These are phyloP conservation scores for Metschnikowia amazonensis DNA, from an alignment of 805 yeast genomes.

Conservation along the genomic window DNA sequence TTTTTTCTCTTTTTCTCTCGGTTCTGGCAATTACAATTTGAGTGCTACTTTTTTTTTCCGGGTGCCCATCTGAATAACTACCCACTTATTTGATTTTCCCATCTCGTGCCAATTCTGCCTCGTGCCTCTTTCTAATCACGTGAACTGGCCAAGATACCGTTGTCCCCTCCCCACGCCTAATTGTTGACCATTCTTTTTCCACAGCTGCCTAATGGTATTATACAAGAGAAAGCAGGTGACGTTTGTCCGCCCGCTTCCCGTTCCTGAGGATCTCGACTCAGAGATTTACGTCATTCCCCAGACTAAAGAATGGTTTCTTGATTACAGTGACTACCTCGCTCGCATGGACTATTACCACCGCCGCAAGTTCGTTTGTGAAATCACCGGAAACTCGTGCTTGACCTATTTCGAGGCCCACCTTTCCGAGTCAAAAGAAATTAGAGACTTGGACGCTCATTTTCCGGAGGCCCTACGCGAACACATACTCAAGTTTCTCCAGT, in stretches of 20 bases:
- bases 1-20: constrained; percentile 5
- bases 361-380: constrained; percentile 88
- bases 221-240: constrained; percentile 71
- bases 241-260: constrained; percentile 51
- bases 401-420: constrained; percentile 86
- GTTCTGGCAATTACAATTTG: background rate
- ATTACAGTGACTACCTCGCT: constrained; percentile 70
- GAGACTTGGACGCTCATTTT: constrained; percentile 70
- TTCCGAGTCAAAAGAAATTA: constrained; percentile 57
- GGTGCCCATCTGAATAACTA: background rate
- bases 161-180: background rate
- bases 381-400: constrained; percentile 88
- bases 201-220: constrained; percentile 53
- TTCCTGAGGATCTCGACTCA: constrained; percentile 53
- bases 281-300: constrained; percentile 79
- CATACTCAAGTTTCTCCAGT: constrained; percentile 79
- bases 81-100: background rate
- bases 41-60: constrained; percentile 3
- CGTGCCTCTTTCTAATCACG: background rate
- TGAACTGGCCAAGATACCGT: background rate
- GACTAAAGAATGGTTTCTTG: constrained; percentile 84
- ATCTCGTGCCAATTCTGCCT: background rate
- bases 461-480: constrained; percentile 94
- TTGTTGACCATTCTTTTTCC: background rate
- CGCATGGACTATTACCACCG: constrained; percentile 69